Percentiles rank a stretch among this genome's conserved stretches.
phyloP scores from a whole-genome alignment of 805 yeast genomes.

The Saccharomycopsis capsularis region DNA sequence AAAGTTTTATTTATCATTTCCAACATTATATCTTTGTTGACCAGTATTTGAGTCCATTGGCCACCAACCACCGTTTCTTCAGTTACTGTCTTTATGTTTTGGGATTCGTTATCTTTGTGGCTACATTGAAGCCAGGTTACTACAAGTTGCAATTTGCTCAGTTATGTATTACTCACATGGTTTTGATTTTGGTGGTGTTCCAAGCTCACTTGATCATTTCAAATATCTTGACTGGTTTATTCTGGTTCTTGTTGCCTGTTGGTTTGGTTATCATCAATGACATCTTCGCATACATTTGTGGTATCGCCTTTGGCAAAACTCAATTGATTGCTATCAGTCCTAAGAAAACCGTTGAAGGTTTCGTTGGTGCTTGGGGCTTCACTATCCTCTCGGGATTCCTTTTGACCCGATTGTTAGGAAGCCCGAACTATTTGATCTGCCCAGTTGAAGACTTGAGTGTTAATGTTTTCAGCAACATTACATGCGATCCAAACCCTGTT shows the following conservation, averaged over 20 bases:
- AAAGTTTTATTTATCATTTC: conserved; percentile 66
- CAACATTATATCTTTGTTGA: conserved; percentile 44
- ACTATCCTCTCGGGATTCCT: conserved; percentile 70
- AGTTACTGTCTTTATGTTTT: conserved; percentile 76
- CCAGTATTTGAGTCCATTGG: conserved; percentile 48
- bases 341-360: conserved; percentile 96
- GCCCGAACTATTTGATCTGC: conserved; percentile 74
- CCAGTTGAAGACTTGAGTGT: conserved; percentile 66
- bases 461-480: conserved; percentile 54
- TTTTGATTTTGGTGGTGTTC: conserved; percentile 77
- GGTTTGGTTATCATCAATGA: conserved; percentile 90
- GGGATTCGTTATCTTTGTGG: conserved; percentile 87
- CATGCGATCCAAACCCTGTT: conserved; percentile 85
- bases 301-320: conserved; percentile 91
- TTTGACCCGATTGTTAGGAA: conserved; percentile 56
- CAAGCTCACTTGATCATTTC: conserved; percentile 91
- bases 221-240: conserved; percentile 82
- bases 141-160: conserved; percentile 91
- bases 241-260: conserved; percentile 92
- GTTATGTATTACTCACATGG: conserved; percentile 91
- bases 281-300: conserved; percentile 93
- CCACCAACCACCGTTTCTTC: conserved; percentile 74
- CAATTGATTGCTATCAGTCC: conserved; percentile 92
- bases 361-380: conserved; percentile 95
- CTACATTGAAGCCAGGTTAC: conserved; percentile 81